Percentiles rank a stretch among this genome's conserved stretches.
These are phyloP conservation scores for Terfezia boudieri DNA, from an alignment of 495 filamentous ascomycete genomes.

Conservation along the genomic window DNA sequence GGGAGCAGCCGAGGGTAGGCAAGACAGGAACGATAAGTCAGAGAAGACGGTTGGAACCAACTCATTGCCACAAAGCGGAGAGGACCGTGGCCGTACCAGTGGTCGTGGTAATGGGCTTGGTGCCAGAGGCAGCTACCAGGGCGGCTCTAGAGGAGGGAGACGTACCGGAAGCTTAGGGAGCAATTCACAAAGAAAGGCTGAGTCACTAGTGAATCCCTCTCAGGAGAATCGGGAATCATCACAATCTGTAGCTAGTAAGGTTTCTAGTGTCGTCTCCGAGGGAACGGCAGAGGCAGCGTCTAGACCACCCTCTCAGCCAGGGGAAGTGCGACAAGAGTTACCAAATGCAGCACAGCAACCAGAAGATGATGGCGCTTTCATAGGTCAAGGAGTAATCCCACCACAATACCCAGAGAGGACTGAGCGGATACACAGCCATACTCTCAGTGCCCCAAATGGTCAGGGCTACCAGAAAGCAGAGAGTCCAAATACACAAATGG, in stretches of 20 bases:
- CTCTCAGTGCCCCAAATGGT: conserved; percentile 5
- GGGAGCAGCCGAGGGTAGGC: neutral
- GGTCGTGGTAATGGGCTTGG: conserved; percentile 6
- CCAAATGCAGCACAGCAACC: neutral
- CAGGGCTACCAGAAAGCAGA: conserved; percentile 3
- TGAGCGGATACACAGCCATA: conserved; percentile 6
- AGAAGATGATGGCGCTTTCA: conserved; percentile 4
- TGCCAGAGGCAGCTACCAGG: conserved; percentile 8
- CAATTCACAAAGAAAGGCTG: neutral
- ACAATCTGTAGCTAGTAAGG: neutral
- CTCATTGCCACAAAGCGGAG: neutral
- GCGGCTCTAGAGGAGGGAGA: conserved; percentile 4
- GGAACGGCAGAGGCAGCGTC: neutral
- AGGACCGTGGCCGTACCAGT: neutral
- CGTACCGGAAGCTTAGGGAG: neutral
- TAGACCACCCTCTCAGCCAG: neutral
- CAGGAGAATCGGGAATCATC: neutral
- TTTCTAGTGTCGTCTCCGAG: neutral
- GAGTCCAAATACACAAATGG: neutral
- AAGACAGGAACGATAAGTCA: neutral
- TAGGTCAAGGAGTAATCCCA: conserved; percentile 2
- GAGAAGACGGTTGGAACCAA: neutral
- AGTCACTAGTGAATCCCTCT: neutral
- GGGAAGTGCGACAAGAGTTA: neutral
- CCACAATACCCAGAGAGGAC: conserved; percentile 2